These are phyloP conservation scores for Lophiostoma macrostomum DNA, from an alignment of 495 filamentous ascomycete species.

Conservation along the genomic window DNA sequence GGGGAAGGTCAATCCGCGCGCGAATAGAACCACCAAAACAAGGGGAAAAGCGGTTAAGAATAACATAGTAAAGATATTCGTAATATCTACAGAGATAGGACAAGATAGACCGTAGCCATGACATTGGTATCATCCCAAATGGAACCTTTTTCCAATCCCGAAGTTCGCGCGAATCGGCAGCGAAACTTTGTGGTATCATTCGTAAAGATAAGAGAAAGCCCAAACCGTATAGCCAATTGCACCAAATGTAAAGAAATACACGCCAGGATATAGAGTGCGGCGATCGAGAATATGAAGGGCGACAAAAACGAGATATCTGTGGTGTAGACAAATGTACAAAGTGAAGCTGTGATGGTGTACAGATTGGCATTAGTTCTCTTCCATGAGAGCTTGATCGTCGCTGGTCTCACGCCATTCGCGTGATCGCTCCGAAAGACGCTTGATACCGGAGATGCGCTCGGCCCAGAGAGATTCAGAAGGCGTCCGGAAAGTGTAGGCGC, in stretches of 20 bases:
- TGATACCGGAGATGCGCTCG: conserved; percentile 71
- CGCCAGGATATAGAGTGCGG: too few species aligned
- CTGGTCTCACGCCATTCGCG: conserved; percentile 85
- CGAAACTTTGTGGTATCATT: conserved; percentile 8
- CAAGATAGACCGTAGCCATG: too few species aligned
- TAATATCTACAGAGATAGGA: too few species aligned
- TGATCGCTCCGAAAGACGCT: conserved; percentile 70
- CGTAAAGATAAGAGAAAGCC: background rate
- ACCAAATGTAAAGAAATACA: background rate
- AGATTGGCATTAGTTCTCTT: conserved; percentile 56
- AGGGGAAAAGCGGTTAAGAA: too few species aligned
- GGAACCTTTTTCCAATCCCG: too few species aligned
- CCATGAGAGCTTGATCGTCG: conserved; percentile 74
- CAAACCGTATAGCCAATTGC: background rate
- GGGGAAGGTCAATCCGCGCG: too few species aligned
- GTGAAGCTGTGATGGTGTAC: background rate
- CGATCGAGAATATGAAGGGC: background rate
- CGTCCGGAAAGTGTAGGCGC: conserved; percentile 90
- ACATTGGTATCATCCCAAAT: too few species aligned
- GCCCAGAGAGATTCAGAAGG: conserved; percentile 84
- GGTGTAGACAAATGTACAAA: conserved; percentile 22
- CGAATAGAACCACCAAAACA: too few species aligned
- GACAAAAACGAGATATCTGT: background rate
- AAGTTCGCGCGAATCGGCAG: too few species aligned
- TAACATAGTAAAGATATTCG: too few species aligned